These are phyloP conservation scores for Gyromitra esculenta DNA, from an alignment of 2,329 filamentous ascomycete genomes.

Conservation along the genomic window DNA sequence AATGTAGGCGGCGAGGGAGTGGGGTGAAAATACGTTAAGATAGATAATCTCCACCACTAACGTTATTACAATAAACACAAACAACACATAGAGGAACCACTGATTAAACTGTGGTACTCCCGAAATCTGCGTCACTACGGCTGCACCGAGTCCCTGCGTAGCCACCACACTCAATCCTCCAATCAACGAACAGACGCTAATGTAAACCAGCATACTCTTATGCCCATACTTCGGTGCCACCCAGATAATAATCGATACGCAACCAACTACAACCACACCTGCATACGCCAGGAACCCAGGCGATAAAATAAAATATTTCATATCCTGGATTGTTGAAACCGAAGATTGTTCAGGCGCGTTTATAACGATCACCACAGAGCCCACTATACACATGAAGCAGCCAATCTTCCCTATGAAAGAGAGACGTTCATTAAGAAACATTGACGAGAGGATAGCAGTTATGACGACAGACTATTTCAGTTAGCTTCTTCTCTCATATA, in stretches of 20 bases:
- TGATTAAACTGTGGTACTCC: conserved; percentile 92
- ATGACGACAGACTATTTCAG: conserved; percentile 77
- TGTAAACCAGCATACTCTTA: conserved; percentile 96
- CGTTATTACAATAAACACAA: conserved; percentile 90
- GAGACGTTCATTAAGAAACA: conserved; percentile 93
- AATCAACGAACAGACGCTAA: conserved; percentile 94
- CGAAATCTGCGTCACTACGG: conserved; percentile 84
- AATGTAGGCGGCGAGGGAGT: neutral
- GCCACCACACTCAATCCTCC: conserved; percentile 94
- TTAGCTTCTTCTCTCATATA: conserved; percentile 12
- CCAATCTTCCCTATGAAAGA: conserved; percentile 96
- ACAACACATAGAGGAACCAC: conserved; percentile 92
- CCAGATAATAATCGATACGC: conserved; percentile 77
- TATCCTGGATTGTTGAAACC: conserved; percentile 86
- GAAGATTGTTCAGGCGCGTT: conserved; percentile 89
- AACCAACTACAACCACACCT: conserved; percentile 81
- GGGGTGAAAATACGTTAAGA: conserved; percentile 78
- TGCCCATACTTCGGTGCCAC: conserved; percentile 89
- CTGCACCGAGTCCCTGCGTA: conserved; percentile 90
- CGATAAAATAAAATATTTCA: conserved; percentile 85
- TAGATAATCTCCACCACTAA: conserved; percentile 93
- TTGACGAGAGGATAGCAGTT: conserved; percentile 87
- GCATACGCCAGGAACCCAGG: conserved; percentile 88
- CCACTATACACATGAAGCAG: conserved; percentile 93
- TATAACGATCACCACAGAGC: conserved; percentile 90